These are phyloP conservation scores for Tanozyma kutaoensis DNA, from an alignment of 805 yeast genomes.

Conservation along the genomic window DNA sequence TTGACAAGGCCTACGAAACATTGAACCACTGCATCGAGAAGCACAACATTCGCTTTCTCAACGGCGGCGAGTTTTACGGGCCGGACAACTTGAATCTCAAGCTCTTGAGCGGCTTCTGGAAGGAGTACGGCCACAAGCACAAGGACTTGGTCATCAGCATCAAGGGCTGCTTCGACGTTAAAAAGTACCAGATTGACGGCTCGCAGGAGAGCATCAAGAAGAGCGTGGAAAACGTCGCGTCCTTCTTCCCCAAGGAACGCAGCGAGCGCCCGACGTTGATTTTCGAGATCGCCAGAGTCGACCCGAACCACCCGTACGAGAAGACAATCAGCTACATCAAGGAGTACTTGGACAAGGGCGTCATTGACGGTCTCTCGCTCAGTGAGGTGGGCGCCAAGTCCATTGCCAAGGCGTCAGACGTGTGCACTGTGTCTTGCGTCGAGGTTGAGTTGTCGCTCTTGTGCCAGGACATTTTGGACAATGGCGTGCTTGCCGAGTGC, in stretches of 20 bases:
- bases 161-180: constrained; percentile 46
- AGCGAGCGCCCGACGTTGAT: constrained; percentile 19
- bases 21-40: constrained; percentile 27
- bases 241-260: constrained; percentile 14
- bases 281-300: constrained; percentile 68
- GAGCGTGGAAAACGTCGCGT: constrained; percentile 32
- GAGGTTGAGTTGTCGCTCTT: constrained; percentile 74
- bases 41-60: constrained; percentile 45
- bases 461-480: constrained; percentile 42
- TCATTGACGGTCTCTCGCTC: constrained; percentile 56
- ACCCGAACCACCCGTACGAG: constrained; percentile 39
- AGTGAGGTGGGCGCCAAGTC: constrained; percentile 60
- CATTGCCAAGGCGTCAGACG: constrained; percentile 41
- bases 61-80: constrained; percentile 77
- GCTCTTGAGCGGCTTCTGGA: constrained; percentile 44
- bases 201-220: constrained; percentile 29
- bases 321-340: constrained; percentile 44
- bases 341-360: constrained; percentile 49
- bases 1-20: constrained; percentile 37
- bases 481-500: constrained; percentile 53
- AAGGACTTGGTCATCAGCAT: constrained; percentile 44
- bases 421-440: constrained; percentile 49
- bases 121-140: constrained; percentile 41
- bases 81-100: constrained; percentile 35
- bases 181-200: constrained; percentile 33